These are phyloP conservation scores for Aspergillus indologenus DNA, from an alignment of 495 filamentous ascomycete genomes.

Conservation along the genomic window DNA sequence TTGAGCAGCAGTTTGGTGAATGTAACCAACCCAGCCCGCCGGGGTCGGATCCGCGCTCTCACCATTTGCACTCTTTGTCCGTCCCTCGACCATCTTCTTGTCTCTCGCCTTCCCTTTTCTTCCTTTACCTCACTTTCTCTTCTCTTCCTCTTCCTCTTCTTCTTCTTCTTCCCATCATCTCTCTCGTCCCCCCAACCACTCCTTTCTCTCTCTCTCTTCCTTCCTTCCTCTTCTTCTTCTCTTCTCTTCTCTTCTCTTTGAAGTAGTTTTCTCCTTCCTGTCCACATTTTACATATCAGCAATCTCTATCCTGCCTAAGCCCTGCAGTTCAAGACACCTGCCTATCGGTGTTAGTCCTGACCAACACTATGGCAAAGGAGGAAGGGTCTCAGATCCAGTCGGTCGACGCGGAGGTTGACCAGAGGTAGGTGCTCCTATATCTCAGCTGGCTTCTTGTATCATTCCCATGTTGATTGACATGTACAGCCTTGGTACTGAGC, in stretches of 20 bases:
- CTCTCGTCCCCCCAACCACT: background rate
- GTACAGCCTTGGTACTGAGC: conserved; percentile 20
- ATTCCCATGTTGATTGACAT: background rate
- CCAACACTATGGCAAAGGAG: conserved; percentile 4
- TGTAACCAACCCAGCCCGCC: background rate
- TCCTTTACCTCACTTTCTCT: background rate
- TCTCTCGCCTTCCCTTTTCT: too few relatives aligned
- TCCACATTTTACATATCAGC: background rate
- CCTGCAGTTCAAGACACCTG: background rate
- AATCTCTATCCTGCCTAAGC: background rate
- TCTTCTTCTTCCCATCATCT: background rate
- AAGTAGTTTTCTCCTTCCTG: background rate
- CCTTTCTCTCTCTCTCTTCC: background rate
- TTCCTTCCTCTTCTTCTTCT: background rate
- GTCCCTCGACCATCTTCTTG: too few relatives aligned
- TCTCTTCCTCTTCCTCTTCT: background rate
- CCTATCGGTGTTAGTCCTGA: background rate
- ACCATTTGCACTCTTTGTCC: background rate
- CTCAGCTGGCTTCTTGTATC: background rate
- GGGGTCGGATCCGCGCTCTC: background rate
- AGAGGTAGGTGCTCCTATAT: background rate
- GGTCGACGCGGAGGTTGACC: background rate
- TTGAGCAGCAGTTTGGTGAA: background rate
- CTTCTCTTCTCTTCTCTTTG: background rate
- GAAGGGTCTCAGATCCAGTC: conserved; percentile 3